Conservation (phyloP, 768 basidiomycete species). For the Amanita phalloides region DNA sequence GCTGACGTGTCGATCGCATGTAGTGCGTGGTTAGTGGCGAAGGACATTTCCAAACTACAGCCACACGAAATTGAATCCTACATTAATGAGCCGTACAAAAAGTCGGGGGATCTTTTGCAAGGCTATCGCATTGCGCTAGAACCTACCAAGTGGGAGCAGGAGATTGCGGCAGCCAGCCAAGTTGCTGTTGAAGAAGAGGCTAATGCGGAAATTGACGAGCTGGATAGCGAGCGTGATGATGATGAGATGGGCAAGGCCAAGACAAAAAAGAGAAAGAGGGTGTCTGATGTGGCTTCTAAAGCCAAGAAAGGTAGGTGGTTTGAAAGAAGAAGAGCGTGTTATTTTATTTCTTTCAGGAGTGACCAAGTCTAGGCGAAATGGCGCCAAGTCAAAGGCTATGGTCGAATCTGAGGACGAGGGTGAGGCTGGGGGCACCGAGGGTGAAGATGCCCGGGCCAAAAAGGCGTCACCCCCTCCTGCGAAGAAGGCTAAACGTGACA, state of each 20-base stretch:
- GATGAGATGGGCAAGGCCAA: slow-evolving; percentile 26
- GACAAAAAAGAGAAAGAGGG: slow-evolving; percentile 46
- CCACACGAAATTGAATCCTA: slow-evolving; percentile 76
- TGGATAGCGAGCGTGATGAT: slow-evolving; percentile 42
- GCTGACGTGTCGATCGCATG: slow-evolving; percentile 1
- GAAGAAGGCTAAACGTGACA: slow-evolving; percentile 52
- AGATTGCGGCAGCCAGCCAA: slow-evolving; percentile 18
- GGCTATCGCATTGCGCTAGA: slow-evolving; percentile 68
- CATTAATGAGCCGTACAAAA: slow-evolving; percentile 69
- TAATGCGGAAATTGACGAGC: slow-evolving; percentile 58
- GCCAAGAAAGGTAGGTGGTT: slow-evolving; percentile 26
- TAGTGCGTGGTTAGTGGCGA: slow-evolving; percentile 78
- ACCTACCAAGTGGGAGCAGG: slow-evolving; percentile 45
- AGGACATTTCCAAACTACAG: slow-evolving; percentile 75
- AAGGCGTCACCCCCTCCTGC: slow-evolving; percentile 44
- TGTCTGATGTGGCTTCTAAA: slow-evolving; percentile 34
- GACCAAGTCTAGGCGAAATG: slow-evolving; percentile 29
- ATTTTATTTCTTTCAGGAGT: slow-evolving; percentile 7
- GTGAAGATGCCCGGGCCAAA: slow-evolving; percentile 40
- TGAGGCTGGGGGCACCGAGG: slow-evolving; percentile 38
- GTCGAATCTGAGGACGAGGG: slow-evolving; percentile 66
- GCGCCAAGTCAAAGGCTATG: slow-evolving; percentile 38
- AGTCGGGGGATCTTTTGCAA: slow-evolving; percentile 59
- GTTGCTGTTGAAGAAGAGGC: slow-evolving; percentile 35
- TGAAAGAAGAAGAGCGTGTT: slow-evolving; percentile 18